Evolutionary conservation across 768 basidiomycete genomes (phyloP).

Genomic region (Gautieria morchelliformis): DNA sequence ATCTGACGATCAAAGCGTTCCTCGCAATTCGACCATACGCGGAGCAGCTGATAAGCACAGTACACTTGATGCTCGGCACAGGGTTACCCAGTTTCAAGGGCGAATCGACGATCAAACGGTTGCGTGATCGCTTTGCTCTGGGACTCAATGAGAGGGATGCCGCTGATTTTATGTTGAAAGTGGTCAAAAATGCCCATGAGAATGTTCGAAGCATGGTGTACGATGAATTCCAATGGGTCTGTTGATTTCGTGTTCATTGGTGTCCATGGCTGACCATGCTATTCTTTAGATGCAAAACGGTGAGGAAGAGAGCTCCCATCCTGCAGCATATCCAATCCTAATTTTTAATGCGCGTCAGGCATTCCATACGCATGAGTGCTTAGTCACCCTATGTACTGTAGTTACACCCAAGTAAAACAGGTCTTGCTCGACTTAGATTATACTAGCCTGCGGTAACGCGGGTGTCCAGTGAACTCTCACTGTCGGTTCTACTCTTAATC

Average conservation of each 20-base stretch:
- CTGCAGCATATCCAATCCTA: background rate
- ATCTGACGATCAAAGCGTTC: slow-evolving; percentile 93
- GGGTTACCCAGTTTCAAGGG: slow-evolving; percentile 96
- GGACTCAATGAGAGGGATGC: slow-evolving; percentile 81
- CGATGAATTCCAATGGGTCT: slow-evolving; percentile 88
- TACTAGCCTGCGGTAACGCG: background rate
- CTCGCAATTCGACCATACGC: slow-evolving; percentile 92
- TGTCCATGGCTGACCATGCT: slow-evolving; percentile 2
- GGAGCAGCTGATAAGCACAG: slow-evolving; percentile 80
- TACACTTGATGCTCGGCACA: slow-evolving; percentile 90
- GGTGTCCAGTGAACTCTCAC: background rate
- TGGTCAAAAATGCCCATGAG: slow-evolving; percentile 89
- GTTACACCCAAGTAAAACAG: background rate
- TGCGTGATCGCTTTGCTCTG: slow-evolving; percentile 80
- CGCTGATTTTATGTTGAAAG: slow-evolving; percentile 85
- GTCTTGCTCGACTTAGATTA: background rate
- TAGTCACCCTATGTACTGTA: background rate
- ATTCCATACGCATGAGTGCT: slow-evolving; percentile 5
- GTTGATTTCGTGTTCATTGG: slow-evolving; percentile 18
- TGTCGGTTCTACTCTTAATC: background rate
- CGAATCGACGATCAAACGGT: slow-evolving; percentile 78
- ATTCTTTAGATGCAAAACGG: slow-evolving; percentile 37
- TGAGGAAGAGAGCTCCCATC: slow-evolving; percentile 13
- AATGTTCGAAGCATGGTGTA: slow-evolving; percentile 90
- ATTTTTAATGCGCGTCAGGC: background rate